phyloP scores from a whole-genome alignment of 495 filamentous ascomycete species.

The Xylaria curta region DNA sequence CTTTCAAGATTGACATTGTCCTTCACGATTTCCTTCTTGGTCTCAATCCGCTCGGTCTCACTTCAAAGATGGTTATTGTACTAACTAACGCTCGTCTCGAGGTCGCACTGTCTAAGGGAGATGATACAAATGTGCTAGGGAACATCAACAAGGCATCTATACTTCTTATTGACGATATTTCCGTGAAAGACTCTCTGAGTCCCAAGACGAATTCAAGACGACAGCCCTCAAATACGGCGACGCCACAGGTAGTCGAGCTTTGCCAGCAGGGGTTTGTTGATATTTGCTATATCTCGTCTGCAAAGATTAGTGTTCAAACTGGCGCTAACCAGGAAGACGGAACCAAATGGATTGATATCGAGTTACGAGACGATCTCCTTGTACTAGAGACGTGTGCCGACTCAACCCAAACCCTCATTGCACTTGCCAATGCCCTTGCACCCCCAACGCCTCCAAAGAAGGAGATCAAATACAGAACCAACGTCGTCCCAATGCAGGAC shows the following conservation, averaged over 20 bases:
- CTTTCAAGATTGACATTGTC: conserved; percentile 71
- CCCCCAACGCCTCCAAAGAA: conserved; percentile 83
- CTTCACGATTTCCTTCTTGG: conserved; percentile 82
- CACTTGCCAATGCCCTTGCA: conserved; percentile 77
- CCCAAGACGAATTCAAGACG: conserved; percentile 48
- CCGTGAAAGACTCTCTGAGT: conserved; percentile 58
- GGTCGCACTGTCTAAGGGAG: conserved; percentile 64
- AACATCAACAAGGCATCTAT: conserved; percentile 80
- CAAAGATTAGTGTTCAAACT: conserved; percentile 66
- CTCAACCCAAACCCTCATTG: conserved; percentile 91
- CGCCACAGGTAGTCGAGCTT: conserved; percentile 68
- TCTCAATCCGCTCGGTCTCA: conserved; percentile 79
- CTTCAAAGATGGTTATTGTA: conserved; percentile 76
- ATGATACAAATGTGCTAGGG: conserved; percentile 64
- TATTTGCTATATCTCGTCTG: conserved; percentile 82
- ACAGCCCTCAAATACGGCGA: conserved; percentile 54
- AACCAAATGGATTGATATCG: conserved; percentile 74
- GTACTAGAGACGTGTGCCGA: conserved; percentile 96
- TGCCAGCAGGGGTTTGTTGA: conserved; percentile 79
- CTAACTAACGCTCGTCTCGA: conserved; percentile 76
- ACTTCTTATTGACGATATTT: conserved; percentile 80
- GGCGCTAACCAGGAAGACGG: conserved; percentile 56
- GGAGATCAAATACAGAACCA: conserved; percentile 83
- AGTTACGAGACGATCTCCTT: conserved; percentile 82
- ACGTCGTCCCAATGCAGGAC: conserved; percentile 83